These are phyloP conservation scores for Candida glucosophila DNA, from an alignment of 1,139 yeast genomes.

Conservation along the genomic window DNA sequence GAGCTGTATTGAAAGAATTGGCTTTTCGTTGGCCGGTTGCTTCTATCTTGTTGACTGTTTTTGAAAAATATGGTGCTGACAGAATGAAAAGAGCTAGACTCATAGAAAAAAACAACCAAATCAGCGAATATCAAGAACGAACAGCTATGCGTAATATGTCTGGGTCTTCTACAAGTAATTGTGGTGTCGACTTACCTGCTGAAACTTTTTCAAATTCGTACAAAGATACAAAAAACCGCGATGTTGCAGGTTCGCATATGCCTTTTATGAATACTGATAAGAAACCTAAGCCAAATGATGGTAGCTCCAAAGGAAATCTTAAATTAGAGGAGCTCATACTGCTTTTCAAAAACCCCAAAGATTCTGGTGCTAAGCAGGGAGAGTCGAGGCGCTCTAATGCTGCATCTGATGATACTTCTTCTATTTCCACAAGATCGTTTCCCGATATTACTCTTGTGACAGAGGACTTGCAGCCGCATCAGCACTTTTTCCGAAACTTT, in stretches of 20 bases:
- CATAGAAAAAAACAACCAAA: constrained; percentile 31
- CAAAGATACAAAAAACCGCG: too few species aligned
- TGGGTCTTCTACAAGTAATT: too few species aligned
- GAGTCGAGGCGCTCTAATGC: constrained; percentile 1
- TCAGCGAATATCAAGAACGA: constrained; percentile 32
- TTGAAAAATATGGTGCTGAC: constrained; percentile 40
- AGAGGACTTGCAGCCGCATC: constrained; percentile 32
- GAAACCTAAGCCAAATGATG: too few species aligned
- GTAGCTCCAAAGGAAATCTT: too few species aligned
- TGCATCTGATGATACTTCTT: constrained; percentile 23
- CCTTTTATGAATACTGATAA: constrained; percentile 15
- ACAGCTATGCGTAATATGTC: constrained; percentile 16
- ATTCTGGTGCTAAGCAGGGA: constrained; percentile 1
- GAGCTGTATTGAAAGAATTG: constrained; percentile 44
- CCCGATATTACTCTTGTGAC: constrained; percentile 42
- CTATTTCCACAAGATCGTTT: constrained; percentile 32
- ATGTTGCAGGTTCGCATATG: too few species aligned
- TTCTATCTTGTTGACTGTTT: constrained; percentile 29
- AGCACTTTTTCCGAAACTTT: constrained; percentile 37
- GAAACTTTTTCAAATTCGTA: too few species aligned
- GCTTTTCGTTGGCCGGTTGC: constrained; percentile 41
- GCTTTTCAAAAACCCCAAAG: constrained; percentile 15
- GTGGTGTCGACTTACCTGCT: too few species aligned
- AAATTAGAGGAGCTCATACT: constrained; percentile 27
- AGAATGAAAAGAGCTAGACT: constrained; percentile 35